Conservation (phyloP, 108 stramenopile species). For the Cyclotella baltica region DNA sequence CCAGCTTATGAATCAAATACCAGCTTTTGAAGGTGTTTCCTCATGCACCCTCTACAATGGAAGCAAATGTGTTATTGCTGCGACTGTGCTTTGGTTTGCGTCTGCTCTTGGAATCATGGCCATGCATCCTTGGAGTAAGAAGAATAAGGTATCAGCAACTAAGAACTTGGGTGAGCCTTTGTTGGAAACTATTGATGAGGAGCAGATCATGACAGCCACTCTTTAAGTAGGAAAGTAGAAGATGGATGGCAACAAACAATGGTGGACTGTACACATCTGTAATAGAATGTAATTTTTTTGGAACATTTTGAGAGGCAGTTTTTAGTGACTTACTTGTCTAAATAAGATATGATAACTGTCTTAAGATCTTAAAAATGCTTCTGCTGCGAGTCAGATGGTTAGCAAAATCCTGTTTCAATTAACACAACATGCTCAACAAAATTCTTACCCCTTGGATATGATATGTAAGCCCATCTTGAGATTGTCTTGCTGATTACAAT, state of each 20-base stretch:
- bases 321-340: too few relatives aligned
- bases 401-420: neutral
- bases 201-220: neutral
- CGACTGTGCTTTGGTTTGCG: constrained; percentile 6
- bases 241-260: neutral
- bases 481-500: too few relatives aligned
- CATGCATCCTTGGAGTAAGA: neutral
- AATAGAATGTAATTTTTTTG: neutral
- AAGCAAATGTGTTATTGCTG: constrained; percentile 9
- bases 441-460: too few relatives aligned
- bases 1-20: neutral
- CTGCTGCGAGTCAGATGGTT: too few relatives aligned
- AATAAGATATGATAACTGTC: too few relatives aligned
- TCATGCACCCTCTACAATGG: constrained; percentile 1
- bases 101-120: neutral
- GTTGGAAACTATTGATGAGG: neutral
- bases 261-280: neutral
- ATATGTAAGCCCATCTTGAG: too few relatives aligned
- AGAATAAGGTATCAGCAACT: neutral
- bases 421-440: neutral
- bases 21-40: neutral
- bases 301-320: neutral
- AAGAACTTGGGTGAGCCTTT: neutral
- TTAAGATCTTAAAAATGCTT: too few relatives aligned
- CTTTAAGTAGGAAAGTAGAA: constrained; percentile 1